A percentile compares a stretch with the other conserved stretches of the same genome.
Evolutionary conservation across 495 filamentous ascomycete species (phyloP).

Genomic region (Penicillium tannophilum): DNA sequence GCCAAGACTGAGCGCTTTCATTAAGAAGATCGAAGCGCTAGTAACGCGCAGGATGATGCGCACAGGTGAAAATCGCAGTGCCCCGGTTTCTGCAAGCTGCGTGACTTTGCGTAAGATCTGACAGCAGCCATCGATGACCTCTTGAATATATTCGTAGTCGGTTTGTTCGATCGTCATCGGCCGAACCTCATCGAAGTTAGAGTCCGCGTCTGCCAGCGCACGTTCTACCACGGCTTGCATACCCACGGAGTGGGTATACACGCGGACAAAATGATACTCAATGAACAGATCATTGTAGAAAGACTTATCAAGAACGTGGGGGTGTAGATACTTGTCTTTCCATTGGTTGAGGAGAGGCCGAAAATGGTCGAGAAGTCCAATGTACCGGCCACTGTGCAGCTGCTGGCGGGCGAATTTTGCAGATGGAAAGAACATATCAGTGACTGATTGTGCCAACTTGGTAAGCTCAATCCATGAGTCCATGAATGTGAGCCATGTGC

Average conservation of each 20-base stretch:
- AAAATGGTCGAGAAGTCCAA: conserved; percentile 55
- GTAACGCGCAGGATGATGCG: conserved; percentile 55
- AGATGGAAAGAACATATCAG: conserved; percentile 56
- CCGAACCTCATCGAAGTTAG: conserved; percentile 39
- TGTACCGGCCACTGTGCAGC: conserved; percentile 54
- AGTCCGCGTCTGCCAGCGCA: conserved; percentile 43
- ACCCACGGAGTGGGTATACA: conserved; percentile 56
- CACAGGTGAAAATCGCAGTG: conserved; percentile 52
- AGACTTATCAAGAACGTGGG: conserved; percentile 38
- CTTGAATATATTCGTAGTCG: conserved; percentile 58
- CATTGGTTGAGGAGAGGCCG: conserved; percentile 52
- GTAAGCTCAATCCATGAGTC: conserved; percentile 57
- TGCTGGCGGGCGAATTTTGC: conserved; percentile 54
- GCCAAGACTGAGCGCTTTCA: conserved; percentile 56
- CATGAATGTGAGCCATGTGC: conserved; percentile 50
- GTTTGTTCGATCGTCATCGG: conserved; percentile 53
- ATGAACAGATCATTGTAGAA: conserved; percentile 52
- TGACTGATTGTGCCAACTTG: conserved; percentile 54
- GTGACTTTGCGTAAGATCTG: conserved; percentile 51
- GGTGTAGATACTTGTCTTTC: conserved; percentile 52
- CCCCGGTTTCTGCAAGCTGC: conserved; percentile 43
- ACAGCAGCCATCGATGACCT: conserved; percentile 56
- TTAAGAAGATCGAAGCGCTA: conserved; percentile 54
- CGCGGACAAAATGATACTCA: conserved; percentile 57
- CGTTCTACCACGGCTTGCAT: conserved; percentile 58